Percentiles rank a stretch among this genome's conserved stretches.
These are phyloP conservation scores for Colletotrichum cordylinicola DNA, from an alignment of 2,329 filamentous ascomycete genomes.

Conservation along the genomic window DNA sequence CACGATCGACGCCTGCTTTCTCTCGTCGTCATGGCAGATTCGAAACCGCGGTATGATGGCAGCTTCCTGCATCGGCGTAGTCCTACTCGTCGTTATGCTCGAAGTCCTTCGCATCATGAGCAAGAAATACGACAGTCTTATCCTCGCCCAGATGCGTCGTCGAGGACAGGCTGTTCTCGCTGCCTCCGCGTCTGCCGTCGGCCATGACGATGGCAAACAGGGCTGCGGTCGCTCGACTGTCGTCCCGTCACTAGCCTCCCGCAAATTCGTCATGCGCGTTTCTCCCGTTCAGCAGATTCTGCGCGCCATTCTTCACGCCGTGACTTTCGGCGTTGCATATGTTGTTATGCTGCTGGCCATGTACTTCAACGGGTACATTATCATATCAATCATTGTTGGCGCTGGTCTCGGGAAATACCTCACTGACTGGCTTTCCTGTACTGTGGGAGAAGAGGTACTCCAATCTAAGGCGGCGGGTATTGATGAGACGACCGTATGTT, in stretches of 20 bases:
- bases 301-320: background rate
- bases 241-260: accelerated
- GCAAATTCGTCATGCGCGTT: background rate
- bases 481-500: background rate
- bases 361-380: slow-evolving; percentile 17
- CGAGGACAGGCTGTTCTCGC: background rate
- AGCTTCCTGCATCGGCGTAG: background rate
- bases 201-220: background rate
- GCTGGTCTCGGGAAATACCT: slow-evolving; percentile 57
- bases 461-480: background rate
- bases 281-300: background rate
- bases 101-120: background rate
- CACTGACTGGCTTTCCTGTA: slow-evolving; percentile 47
- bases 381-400: slow-evolving; percentile 35
- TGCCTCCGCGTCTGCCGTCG: background rate
- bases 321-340: slow-evolving; percentile 4
- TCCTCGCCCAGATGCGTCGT: background rate
- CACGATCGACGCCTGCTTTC: slow-evolving; percentile 8
- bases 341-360: slow-evolving; percentile 5
- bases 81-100: background rate
- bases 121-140: background rate
- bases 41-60: slow-evolving; percentile 12
- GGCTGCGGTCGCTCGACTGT: background rate
- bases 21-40: slow-evolving; percentile 4
- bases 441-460: background rate